A percentile compares a stretch with the other conserved stretches of the same genome.
These are phyloP conservation scores for Dillenia suffruticosa DNA, from an alignment of 164 flowering plant genomes.

Conservation along the genomic window DNA sequence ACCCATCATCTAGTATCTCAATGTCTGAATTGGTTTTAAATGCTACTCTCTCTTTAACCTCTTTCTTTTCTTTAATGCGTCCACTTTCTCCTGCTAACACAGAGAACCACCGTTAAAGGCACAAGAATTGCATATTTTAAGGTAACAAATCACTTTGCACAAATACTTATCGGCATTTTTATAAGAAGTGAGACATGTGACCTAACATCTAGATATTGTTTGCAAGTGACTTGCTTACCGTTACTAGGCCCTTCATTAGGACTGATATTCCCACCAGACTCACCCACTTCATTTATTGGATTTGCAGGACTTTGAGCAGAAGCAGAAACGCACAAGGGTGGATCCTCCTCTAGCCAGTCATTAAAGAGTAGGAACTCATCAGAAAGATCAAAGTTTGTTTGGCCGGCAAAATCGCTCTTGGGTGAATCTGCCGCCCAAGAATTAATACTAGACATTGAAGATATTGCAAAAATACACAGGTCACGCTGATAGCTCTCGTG, in stretches of 20 bases:
- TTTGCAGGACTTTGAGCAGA: constrained; percentile 2
- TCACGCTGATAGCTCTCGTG: neutral
- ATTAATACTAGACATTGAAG: constrained; percentile 16
- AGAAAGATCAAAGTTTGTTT: constrained; percentile 18
- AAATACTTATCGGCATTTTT: too few species aligned
- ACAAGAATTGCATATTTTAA: neutral
- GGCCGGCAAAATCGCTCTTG: constrained; percentile 18
- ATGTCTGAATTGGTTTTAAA: constrained; percentile 44
- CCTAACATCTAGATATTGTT: neutral
- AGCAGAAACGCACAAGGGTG: constrained; percentile 8
- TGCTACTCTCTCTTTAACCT: constrained; percentile 29
- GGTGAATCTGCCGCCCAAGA: constrained; percentile 9
- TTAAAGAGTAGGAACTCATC: constrained; percentile 28
- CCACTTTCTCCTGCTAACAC: constrained; percentile 11
- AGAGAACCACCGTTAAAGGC: neutral
- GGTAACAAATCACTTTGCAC: neutral
- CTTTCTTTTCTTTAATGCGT: constrained; percentile 12
- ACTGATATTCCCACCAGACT: constrained; percentile 12
- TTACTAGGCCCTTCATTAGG: constrained; percentile 11
- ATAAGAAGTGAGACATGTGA: neutral
- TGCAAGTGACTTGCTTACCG: constrained; percentile 12
- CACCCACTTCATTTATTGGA: constrained; percentile 9
- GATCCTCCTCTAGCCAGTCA: constrained; percentile 20
- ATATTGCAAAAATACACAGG: neutral
- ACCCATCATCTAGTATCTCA: constrained; percentile 53